Evolutionary conservation across 2,329 filamentous ascomycete species (phyloP).

Genomic region (Cryphonectria nitschkei): DNA sequence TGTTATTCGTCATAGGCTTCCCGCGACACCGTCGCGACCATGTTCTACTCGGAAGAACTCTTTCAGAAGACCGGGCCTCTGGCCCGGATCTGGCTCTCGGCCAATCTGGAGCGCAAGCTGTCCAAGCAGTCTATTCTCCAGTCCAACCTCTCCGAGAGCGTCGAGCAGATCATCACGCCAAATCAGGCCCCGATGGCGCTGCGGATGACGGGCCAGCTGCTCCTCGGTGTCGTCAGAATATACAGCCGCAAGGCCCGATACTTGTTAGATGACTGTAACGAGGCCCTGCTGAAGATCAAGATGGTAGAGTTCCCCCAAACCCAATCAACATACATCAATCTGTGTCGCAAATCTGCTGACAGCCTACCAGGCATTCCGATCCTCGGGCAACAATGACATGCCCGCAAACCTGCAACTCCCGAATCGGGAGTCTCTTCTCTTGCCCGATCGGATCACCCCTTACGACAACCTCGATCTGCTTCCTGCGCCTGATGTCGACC

Average conservation of each 20-base stretch:
- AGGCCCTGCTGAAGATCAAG: constrained; percentile 96
- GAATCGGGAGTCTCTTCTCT: constrained; percentile 82
- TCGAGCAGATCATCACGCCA: constrained; percentile 91
- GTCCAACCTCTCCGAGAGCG: constrained; percentile 91
- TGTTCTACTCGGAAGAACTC: constrained; percentile 98
- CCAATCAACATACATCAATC: neutral
- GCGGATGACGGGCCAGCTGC: constrained; percentile 88
- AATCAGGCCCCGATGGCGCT: constrained; percentile 93
- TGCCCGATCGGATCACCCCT: constrained; percentile 91
- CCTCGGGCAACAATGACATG: constrained; percentile 92
- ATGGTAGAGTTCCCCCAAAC: constrained; percentile 66
- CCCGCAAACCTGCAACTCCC: constrained; percentile 80
- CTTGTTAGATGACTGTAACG: constrained; percentile 94
- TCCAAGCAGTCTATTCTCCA: constrained; percentile 96
- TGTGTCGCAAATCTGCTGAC: constrained; percentile 39
- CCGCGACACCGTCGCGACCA: constrained; percentile 46
- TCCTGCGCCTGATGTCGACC: constrained; percentile 85
- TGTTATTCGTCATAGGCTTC: neutral
- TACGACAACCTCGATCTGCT: constrained; percentile 78
- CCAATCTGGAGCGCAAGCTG: constrained; percentile 97
- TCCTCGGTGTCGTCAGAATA: constrained; percentile 95
- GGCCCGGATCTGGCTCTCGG: constrained; percentile 96
- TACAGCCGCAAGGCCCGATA: constrained; percentile 98
- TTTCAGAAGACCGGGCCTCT: constrained; percentile 96
- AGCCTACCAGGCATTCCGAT: constrained; percentile 77